Evolutionary conservation across 1,139 yeast species (phyloP).

Genomic region (Saccharomycopsis crataegensis): DNA sequence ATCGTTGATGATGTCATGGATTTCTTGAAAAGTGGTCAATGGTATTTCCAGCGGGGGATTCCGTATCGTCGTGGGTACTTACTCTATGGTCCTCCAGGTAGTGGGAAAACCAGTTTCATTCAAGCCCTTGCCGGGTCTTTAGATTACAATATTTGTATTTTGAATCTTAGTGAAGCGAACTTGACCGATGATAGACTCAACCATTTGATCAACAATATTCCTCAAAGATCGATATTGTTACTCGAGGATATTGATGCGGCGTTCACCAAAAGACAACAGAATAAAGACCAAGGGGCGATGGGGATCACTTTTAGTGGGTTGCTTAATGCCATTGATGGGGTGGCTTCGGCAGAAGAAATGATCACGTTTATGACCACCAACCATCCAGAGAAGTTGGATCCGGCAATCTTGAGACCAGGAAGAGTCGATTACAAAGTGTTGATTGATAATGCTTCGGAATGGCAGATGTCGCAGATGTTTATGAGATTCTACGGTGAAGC

Average conservation of each 20-base stretch:
- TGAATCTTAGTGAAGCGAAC: conserved; percentile 84
- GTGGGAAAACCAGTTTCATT: conserved; percentile 92
- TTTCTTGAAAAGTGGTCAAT: conserved; percentile 68
- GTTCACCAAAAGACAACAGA: conserved; percentile 72
- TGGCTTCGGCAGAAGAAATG: conserved; percentile 96
- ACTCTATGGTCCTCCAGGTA: conserved; percentile 96
- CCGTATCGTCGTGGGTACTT: conserved; percentile 95
- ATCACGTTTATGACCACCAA: conserved; percentile 97
- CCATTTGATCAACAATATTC: conserved; percentile 93
- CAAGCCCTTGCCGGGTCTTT: conserved; percentile 96
- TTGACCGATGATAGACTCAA: conserved; percentile 90
- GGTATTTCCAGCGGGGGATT: conserved; percentile 95
- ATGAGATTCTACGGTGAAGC: conserved; percentile 68
- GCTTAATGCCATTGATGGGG: conserved; percentile 92
- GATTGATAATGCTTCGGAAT: conserved; percentile 76
- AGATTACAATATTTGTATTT: conserved; percentile 89
- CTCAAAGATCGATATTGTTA: conserved; percentile 75
- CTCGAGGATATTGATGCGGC: conserved; percentile 97
- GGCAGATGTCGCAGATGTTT: conserved; percentile 80
- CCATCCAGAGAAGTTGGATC: conserved; percentile 89
- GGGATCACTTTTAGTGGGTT: conserved; percentile 96
- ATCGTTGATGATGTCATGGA: conserved; percentile 71
- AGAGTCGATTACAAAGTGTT: conserved; percentile 80
- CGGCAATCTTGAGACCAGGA: conserved; percentile 82
- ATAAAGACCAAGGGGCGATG: conserved; percentile 65